Conservation (phyloP, 2,329 filamentous ascomycete genomes). For the Zymoseptoria brevis region DNA sequence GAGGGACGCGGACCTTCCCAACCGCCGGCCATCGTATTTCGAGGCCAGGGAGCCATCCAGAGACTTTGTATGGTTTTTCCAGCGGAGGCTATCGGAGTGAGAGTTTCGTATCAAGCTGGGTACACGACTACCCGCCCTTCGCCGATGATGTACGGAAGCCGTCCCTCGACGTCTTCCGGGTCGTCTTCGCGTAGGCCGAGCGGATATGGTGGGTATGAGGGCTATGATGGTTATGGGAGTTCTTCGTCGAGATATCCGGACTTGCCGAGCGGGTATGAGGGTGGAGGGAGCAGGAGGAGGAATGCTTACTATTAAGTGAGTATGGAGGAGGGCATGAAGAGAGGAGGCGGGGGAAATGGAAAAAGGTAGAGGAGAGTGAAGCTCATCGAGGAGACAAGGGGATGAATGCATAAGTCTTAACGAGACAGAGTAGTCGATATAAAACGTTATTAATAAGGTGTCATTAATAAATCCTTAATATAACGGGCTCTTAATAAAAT, state of each 20-base stretch:
- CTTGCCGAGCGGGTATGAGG: background rate
- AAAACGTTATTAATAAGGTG: too few species aligned
- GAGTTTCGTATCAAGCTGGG: background rate
- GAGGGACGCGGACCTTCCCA: background rate
- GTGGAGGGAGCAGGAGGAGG: background rate
- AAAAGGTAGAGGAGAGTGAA: background rate
- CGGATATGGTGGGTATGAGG: background rate
- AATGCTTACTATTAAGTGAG: background rate
- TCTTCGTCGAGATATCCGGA: background rate
- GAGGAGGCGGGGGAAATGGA: too few species aligned
- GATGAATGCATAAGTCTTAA: too few species aligned
- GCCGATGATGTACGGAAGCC: background rate
- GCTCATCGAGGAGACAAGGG: background rate
- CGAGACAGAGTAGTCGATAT: too few species aligned
- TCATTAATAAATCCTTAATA: too few species aligned
- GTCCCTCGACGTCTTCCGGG: background rate
- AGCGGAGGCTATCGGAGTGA: background rate
- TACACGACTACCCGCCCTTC: background rate
- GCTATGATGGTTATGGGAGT: background rate
- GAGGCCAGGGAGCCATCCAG: background rate
- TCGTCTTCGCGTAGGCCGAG: background rate
- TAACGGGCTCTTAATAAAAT: too few species aligned
- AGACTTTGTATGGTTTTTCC: background rate
- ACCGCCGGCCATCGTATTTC: background rate
- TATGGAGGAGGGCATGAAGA: background rate